phyloP scores from a whole-genome alignment of 2,329 filamentous ascomycete species.

The Colletotrichum neosansevieriae region DNA sequence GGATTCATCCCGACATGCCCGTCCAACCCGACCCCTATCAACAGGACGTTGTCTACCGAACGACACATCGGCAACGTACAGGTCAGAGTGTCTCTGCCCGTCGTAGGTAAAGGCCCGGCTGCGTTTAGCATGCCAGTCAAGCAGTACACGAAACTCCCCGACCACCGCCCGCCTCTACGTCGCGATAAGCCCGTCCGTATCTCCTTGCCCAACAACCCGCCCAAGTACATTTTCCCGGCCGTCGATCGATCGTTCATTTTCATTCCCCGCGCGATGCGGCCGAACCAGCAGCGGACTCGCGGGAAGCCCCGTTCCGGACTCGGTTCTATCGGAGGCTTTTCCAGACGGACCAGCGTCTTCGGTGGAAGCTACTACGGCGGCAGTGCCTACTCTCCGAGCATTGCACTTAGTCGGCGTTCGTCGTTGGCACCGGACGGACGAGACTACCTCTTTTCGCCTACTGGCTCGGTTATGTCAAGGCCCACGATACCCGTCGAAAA shows the following conservation, averaged over 20 bases:
- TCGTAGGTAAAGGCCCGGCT: constrained; percentile 75
- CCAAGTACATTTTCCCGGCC: constrained; percentile 92
- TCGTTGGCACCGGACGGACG: constrained; percentile 76
- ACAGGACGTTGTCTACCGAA: constrained; percentile 84
- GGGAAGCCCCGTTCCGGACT: constrained; percentile 80
- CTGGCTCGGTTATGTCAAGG: constrained; percentile 81
- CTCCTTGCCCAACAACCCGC: constrained; percentile 82
- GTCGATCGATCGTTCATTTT: constrained; percentile 96
- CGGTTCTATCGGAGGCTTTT: constrained; percentile 74
- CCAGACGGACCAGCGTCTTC: constrained; percentile 87
- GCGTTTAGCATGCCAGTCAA: constrained; percentile 84
- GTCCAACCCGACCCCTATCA: constrained; percentile 74
- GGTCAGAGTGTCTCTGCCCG: constrained; percentile 83
- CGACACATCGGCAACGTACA: constrained; percentile 87
- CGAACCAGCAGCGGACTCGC: constrained; percentile 86
- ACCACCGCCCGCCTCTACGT: constrained; percentile 92
- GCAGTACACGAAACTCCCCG: constrained; percentile 92
- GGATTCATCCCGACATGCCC: constrained; percentile 68
- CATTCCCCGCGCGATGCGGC: constrained; percentile 91
- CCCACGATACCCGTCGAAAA: constrained; percentile 71
- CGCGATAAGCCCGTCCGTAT: constrained; percentile 97
- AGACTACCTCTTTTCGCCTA: constrained; percentile 83
- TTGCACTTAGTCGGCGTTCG: constrained; percentile 89
- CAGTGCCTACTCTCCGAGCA: constrained; percentile 86
- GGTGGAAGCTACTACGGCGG: constrained; percentile 74